Conservation (phyloP, 306 rosid genomes). For the Potentilla sterilis region DNA sequence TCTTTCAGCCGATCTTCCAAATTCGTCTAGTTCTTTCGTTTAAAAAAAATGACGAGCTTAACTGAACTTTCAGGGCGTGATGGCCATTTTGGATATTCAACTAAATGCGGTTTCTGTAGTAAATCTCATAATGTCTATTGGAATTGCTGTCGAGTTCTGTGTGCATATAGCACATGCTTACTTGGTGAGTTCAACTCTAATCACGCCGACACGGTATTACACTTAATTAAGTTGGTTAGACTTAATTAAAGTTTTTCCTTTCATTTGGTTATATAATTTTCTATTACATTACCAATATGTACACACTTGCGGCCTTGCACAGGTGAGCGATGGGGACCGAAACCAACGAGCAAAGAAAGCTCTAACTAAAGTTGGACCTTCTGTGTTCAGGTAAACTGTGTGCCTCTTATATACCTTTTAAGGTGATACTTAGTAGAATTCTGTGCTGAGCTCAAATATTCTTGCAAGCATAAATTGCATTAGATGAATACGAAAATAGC, state of each 20-base stretch:
- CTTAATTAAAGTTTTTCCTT: not conserved
- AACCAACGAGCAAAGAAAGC: slow-evolving; percentile 75
- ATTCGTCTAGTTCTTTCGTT: not conserved
- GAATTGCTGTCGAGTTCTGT: slow-evolving; percentile 96
- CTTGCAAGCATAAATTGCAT: not conserved
- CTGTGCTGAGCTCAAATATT: slow-evolving; percentile 18
- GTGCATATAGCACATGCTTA: slow-evolving; percentile 91
- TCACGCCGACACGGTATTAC: not conserved
- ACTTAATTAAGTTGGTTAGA: not conserved
- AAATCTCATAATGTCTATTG: slow-evolving; percentile 87
- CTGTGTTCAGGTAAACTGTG: slow-evolving; percentile 80
- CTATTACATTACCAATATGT: slow-evolving; percentile 19
- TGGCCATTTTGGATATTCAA: slow-evolving; percentile 89
- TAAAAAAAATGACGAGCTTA: slow-evolving; percentile 18
- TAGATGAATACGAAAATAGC: not conserved
- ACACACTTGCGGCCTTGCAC: slow-evolving; percentile 31
- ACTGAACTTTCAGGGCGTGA: slow-evolving; percentile 76
- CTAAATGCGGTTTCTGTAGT: slow-evolving; percentile 96
- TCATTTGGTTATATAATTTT: slow-evolving; percentile 19
- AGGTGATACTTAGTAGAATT: slow-evolving; percentile 4
- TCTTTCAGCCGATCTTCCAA: not conserved
- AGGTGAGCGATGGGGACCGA: slow-evolving; percentile 80
- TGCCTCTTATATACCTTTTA: slow-evolving; percentile 24
- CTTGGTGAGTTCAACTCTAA: slow-evolving; percentile 59
- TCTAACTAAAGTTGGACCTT: slow-evolving; percentile 88